Percentiles rank a stretch among this genome's conserved stretches.
Evolutionary conservation across 2,329 filamentous ascomycete genomes (phyloP).

Genomic region (Aureobasidium sp.): DNA sequence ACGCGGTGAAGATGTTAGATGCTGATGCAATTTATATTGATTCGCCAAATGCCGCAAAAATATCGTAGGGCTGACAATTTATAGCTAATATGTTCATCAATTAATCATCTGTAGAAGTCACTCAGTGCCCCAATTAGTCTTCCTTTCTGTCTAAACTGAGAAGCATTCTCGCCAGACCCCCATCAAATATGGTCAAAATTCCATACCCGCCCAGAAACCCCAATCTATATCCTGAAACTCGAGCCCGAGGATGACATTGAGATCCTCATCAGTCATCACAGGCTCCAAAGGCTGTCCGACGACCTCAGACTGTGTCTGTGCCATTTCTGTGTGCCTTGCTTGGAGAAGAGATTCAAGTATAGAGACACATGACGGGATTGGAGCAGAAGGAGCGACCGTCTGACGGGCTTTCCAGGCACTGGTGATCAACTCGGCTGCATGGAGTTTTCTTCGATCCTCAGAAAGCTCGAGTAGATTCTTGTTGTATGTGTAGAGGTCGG

Average conservation of each 20-base stretch:
- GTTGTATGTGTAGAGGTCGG: neutral
- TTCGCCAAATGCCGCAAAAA: too few relatives aligned
- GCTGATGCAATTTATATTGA: too few relatives aligned
- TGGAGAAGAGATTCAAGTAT: neutral
- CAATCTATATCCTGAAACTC: constrained; percentile 17
- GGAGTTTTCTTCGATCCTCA: constrained; percentile 1
- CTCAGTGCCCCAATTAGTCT: too few relatives aligned
- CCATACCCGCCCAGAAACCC: constrained; percentile 7
- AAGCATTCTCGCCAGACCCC: too few relatives aligned
- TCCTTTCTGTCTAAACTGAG: too few relatives aligned
- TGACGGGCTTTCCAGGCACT: constrained; percentile 1
- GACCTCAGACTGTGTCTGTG: neutral
- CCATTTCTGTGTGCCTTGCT: neutral
- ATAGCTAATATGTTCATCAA: too few relatives aligned
- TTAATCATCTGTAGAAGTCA: too few relatives aligned
- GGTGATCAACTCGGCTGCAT: constrained; percentile 1
- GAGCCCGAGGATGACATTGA: neutral
- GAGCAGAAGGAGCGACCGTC: neutral
- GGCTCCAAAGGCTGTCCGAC: neutral
- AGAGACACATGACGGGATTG: constrained; percentile 1
- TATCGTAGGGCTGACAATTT: too few relatives aligned
- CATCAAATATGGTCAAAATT: neutral
- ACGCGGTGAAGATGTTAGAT: too few relatives aligned
- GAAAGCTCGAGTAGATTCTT: neutral
- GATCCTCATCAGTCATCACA: neutral